Evolutionary conservation across 768 basidiomycete genomes (phyloP).

Genomic region (Lactarius trivialis): DNA sequence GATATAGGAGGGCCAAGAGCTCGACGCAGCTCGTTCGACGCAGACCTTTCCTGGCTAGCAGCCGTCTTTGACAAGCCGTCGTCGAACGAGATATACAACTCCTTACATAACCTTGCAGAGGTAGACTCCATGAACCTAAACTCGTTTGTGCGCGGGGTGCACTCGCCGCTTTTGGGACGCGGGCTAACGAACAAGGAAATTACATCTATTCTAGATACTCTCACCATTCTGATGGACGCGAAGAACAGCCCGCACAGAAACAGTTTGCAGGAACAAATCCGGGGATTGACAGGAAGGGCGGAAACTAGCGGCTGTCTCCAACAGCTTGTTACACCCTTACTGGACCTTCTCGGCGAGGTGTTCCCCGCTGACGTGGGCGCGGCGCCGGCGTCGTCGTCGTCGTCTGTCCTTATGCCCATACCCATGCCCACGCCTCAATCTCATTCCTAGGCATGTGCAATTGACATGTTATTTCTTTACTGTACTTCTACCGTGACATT

Average conservation of each 20-base stretch:
- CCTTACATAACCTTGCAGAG: not conserved
- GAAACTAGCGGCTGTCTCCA: not conserved
- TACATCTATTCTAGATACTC: not conserved
- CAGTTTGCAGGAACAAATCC: not conserved
- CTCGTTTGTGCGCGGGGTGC: not conserved
- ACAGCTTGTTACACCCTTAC: not conserved
- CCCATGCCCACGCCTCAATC: not conserved
- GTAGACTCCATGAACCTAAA: not conserved
- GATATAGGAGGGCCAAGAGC: not conserved
- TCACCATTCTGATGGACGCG: not conserved
- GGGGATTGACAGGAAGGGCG: not conserved
- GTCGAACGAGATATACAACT: not conserved
- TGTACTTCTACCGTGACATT: not conserved
- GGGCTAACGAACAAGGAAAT: not conserved
- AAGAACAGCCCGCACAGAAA: not conserved
- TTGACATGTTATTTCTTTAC: not conserved
- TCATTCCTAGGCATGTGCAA: not conserved
- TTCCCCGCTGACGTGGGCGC: not conserved
- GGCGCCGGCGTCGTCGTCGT: too few species aligned
- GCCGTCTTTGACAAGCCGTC: not conserved
- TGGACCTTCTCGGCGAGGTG: not conserved
- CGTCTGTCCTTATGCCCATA: not conserved
- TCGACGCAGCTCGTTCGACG: not conserved
- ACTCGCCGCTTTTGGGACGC: not conserved
- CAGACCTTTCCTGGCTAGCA: not conserved